A percentile compares a stretch with the other conserved stretches of the same genome.
These are phyloP conservation scores for Trypanosoma grayi DNA, from an alignment of 208 protist genomes.

Conservation along the genomic window DNA sequence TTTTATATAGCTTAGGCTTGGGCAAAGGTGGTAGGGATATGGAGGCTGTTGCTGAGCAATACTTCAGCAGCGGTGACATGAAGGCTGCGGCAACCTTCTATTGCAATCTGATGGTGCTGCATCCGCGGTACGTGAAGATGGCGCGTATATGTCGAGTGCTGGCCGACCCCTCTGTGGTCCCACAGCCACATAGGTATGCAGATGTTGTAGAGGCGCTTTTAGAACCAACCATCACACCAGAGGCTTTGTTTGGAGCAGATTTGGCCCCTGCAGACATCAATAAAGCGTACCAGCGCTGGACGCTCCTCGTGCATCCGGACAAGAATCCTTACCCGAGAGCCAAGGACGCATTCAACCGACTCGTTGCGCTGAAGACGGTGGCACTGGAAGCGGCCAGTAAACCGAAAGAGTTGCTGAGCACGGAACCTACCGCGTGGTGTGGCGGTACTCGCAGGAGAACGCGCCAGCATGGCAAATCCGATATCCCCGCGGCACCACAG, in stretches of 20 bases:
- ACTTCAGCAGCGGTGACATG: constrained; percentile 69
- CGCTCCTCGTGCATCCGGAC: constrained; percentile 81
- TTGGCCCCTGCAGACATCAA: constrained; percentile 37
- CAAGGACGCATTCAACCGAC: constrained; percentile 73
- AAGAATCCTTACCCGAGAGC: constrained; percentile 78
- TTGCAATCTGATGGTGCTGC: constrained; percentile 66
- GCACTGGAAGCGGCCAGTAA: constrained; percentile 38
- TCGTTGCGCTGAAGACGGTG: constrained; percentile 46
- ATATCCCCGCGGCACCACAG: neutral
- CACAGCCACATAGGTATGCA: constrained; percentile 67
- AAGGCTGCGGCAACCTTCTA: constrained; percentile 66
- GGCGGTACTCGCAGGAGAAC: neutral
- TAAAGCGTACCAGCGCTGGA: constrained; percentile 72
- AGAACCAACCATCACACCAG: constrained; percentile 54
- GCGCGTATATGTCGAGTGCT: constrained; percentile 75
- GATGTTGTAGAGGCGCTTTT: constrained; percentile 81
- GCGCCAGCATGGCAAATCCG: neutral
- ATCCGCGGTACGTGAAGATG: constrained; percentile 69
- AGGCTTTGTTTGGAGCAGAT: constrained; percentile 38
- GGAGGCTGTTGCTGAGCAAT: constrained; percentile 71
- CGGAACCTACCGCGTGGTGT: neutral
- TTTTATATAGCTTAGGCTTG: neutral
- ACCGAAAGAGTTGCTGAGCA: neutral
- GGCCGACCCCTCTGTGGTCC: constrained; percentile 52
- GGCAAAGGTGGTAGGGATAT: constrained; percentile 24